A percentile compares a stretch with the other conserved stretches of the same genome.
phyloP scores from a whole-genome alignment of 2,329 filamentous ascomycete genomes.

The Aspergillus costaricaensis region DNA sequence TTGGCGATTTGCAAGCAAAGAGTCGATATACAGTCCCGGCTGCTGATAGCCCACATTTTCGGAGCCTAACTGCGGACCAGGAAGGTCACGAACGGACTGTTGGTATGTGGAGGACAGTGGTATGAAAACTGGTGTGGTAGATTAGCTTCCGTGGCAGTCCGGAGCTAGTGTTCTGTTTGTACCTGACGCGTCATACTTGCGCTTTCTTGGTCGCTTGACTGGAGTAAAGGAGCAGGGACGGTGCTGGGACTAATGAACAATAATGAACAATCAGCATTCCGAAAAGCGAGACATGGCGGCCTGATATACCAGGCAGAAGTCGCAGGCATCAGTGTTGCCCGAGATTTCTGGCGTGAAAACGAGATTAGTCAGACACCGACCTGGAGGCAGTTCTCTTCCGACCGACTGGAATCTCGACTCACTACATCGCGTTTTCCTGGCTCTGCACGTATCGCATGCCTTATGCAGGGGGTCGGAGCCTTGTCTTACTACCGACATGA shows the following conservation, averaged over 20 bases:
- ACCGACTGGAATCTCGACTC: not conserved
- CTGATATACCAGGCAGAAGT: constrained; percentile 9
- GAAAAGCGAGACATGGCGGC: not conserved
- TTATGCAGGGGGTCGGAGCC: constrained; percentile 10
- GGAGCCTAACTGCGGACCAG: not conserved
- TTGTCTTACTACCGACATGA: not conserved
- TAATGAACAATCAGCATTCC: not conserved
- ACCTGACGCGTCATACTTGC: not conserved
- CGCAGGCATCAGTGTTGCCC: not conserved
- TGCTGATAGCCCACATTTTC: not conserved
- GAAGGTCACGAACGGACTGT: not conserved
- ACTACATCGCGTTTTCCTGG: constrained; percentile 12
- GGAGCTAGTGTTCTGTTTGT: not conserved
- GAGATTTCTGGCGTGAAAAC: not conserved
- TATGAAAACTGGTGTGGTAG: not conserved
- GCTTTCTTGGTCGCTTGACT: not conserved
- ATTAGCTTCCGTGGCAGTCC: not conserved
- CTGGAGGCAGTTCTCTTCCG: not conserved
- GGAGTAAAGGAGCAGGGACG: constrained; percentile 5
- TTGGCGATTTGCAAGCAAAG: constrained; percentile 7
- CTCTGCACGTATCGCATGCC: constrained; percentile 10
- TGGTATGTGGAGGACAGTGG: not conserved
- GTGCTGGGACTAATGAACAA: not conserved
- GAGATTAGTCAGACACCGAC: not conserved
- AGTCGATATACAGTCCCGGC: constrained; percentile 9